These are phyloP conservation scores for Annulohypoxylon bovei DNA, from an alignment of 495 filamentous ascomycete genomes.

Conservation along the genomic window DNA sequence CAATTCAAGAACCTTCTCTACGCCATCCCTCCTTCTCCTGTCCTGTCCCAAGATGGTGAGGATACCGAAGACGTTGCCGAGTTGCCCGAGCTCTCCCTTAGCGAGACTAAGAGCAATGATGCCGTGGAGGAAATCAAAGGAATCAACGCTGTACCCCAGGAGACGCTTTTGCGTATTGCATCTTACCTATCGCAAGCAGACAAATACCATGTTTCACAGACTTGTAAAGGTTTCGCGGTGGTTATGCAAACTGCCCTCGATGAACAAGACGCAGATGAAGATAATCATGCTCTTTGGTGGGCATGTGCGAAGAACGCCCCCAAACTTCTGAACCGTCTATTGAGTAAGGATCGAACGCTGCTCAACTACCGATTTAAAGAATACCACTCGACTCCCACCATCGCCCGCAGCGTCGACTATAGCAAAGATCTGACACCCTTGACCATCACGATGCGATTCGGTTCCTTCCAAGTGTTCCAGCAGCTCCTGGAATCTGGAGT, in stretches of 20 bases:
- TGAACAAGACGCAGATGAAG: conserved; percentile 9
- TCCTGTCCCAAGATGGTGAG: not conserved
- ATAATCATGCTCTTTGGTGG: conserved; percentile 20
- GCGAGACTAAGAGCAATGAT: not conserved
- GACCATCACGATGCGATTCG: not conserved
- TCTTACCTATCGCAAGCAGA: conserved; percentile 1
- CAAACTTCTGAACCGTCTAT: not conserved
- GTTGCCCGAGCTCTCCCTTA: not conserved
- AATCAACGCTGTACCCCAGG: not conserved
- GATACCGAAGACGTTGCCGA: not conserved
- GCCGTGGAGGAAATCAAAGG: not conserved
- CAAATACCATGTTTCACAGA: not conserved
- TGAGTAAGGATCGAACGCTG: not conserved
- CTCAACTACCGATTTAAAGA: conserved; percentile 1
- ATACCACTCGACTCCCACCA: not conserved
- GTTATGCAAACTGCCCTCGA: not conserved
- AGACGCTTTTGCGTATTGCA: not conserved
- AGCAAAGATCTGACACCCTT: not conserved
- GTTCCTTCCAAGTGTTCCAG: not conserved
- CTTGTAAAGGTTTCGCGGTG: not conserved
- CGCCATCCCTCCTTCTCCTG: not conserved
- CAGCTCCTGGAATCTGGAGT: not conserved
- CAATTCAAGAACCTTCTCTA: not conserved
- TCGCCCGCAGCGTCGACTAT: not conserved
- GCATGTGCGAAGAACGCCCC: not conserved